Evolutionary conservation across 2,329 filamentous ascomycete species (phyloP), one percentile per base, ranked within the genome.

Genomic region (Endocalyx cinctus): DNA sequence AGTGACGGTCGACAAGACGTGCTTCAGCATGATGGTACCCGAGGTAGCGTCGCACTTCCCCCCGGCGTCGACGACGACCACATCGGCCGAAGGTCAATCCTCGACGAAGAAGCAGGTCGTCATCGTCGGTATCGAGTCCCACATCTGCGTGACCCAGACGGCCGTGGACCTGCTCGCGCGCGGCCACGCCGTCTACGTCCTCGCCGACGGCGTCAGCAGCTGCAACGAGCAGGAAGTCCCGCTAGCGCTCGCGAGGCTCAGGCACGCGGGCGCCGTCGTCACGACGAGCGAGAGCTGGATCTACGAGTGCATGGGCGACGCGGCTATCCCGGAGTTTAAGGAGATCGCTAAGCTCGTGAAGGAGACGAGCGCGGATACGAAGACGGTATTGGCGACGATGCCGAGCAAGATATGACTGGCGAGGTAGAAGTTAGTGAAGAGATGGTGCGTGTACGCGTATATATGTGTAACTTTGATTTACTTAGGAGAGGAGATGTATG

Each of bases 121-220:
- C 35, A 78, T 97, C 42, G 82, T 95, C 12, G 90, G 90, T 23
- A 95, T 97, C 55, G 90, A 97, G 64, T 77, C 79, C 25, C 90
- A 97, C 63, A 92, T 97, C 57, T 97, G 90, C 68, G 80, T 97
- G 18, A 89, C 87, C 40, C 90, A 97, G 70, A 96, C 90, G 26
- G 79, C 86, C 12, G 70, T 96, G 26, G 90, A 96, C 64, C 66
- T 94, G 30, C 66, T 92, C 27, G 67, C 69, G 15, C 71, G 72
- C 2, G 88, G 88, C 1, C 86, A 95, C 60, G 69, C 70, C 33
- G 90, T 96, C 6, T 95, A 94, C 59, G 68, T 97, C 25, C 69
- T 96, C 19, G 87, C 88, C 33, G 90, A 97, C 60, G 90, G 79
- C 19, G 89, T 97, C 26, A 89, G 84, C 54, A 90, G 84, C 63